Evolutionary conservation across 441 rosid species (phyloP).

Genomic region (Kokia cookei): DNA sequence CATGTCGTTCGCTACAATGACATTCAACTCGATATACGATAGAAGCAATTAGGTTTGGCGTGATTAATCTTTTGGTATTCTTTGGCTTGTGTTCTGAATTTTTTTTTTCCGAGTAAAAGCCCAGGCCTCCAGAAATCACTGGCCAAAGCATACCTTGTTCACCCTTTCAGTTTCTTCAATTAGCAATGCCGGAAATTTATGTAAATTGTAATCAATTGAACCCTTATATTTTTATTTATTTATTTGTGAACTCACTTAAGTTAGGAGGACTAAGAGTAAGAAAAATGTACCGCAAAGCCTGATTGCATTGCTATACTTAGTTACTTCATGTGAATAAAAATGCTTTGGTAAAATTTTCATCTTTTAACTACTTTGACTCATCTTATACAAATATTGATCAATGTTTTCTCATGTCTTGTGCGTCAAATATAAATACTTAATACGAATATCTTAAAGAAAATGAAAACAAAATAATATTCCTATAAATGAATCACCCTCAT

Average conservation of each 20-base stretch:
- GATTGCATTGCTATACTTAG: background rate
- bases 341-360: no score
- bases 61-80: background rate
- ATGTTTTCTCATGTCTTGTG: no score
- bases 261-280: background rate
- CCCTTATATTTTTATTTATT: background rate
- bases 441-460: background rate
- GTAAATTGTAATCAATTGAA: background rate
- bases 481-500: no score
- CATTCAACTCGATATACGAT: conserved; percentile 50
- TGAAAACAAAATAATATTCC: no score
- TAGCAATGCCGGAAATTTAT: background rate
- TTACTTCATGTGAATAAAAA: background rate
- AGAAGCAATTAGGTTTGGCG: conserved; percentile 24
- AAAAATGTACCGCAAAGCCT: background rate
- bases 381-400: no score
- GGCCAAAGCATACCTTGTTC: background rate
- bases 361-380: no score
- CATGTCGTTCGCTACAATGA: conserved; percentile 46
- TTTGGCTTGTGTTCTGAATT: background rate
- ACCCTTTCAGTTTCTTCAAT: background rate
- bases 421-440: no score
- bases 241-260: background rate
- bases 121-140: background rate
- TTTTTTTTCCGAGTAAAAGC: background rate